Conservation (phyloP, 2,329 filamentous ascomycete genomes). For the Fonsecaea pugnacius region DNA sequence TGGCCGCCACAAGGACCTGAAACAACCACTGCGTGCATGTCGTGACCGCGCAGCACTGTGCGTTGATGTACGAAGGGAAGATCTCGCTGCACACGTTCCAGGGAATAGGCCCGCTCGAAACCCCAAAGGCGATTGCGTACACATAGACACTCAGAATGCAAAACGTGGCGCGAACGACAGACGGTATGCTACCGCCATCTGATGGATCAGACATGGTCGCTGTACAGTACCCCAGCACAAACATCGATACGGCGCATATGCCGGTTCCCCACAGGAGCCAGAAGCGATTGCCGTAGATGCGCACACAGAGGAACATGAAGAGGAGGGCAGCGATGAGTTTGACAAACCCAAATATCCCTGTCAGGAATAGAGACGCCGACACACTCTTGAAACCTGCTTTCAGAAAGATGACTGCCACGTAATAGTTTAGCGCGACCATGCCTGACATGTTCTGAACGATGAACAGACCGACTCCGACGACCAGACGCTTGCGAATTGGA, state of each 20-base stretch:
- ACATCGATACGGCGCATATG: slow-evolving; percentile 26
- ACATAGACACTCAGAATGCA: slow-evolving; percentile 28
- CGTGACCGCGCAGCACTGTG: slow-evolving; percentile 28
- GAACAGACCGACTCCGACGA: slow-evolving; percentile 27
- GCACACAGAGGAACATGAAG: slow-evolving; percentile 32
- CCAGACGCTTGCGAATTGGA: slow-evolving; percentile 21
- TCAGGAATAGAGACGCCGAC: slow-evolving; percentile 24
- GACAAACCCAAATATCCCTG: slow-evolving; percentile 28
- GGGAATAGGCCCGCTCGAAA: slow-evolving; percentile 27
- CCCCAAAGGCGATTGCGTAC: slow-evolving; percentile 28
- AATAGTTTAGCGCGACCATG: slow-evolving; percentile 32
- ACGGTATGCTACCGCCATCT: not conserved
- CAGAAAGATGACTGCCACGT: slow-evolving; percentile 27
- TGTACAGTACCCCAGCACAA: slow-evolving; percentile 26
- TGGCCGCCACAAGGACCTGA: slow-evolving; percentile 28
- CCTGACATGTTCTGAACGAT: slow-evolving; percentile 28
- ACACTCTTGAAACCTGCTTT: slow-evolving; percentile 23
- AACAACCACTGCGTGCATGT: slow-evolving; percentile 30
- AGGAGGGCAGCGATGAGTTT: slow-evolving; percentile 22
- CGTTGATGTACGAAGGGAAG: slow-evolving; percentile 27
- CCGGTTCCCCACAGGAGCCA: slow-evolving; percentile 27
- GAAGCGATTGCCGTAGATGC: slow-evolving; percentile 25
- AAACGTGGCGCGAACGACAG: slow-evolving; percentile 9
- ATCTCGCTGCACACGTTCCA: slow-evolving; percentile 34
- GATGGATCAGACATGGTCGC: slow-evolving; percentile 6